Evolutionary conservation across 2,329 filamentous ascomycete genomes (phyloP), one percentile per base, ranked within the genome.

Genomic region (Cladophialophora exuberans): DNA sequence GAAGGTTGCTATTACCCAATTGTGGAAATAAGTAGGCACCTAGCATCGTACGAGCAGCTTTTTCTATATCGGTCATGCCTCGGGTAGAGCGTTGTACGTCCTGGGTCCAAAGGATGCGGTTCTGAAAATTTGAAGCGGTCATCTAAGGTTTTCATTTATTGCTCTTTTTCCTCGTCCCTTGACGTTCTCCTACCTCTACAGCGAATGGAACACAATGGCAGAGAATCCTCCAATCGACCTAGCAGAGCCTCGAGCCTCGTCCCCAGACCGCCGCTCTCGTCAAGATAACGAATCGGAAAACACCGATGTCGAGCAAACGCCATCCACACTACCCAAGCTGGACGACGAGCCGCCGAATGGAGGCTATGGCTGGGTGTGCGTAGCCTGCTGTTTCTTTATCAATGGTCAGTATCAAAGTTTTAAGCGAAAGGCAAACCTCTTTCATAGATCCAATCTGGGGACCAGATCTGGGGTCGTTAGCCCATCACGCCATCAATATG

Each of bases 291-390:
- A 39, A 39, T 56, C 60, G 11, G 54, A 57, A 36, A 43, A 44
- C n/a, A 52, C 47, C 17, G 52, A 63, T 20, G 10, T 62, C 30
- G 61, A 63, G 25, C 46, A 52, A 9, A 26, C 51, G 15, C 43
- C 54, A 9, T 45, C 52, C 15, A 48, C 53, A 6, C 49, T 55
- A 7, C 55, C 51, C 15, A 61, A 61, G 42, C 15, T 58, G 6
- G 58, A 61, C 23, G 72, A 73, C 52, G 61, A 57, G 17, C 69
- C 72, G 26, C 75, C 75, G 33, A 81, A 85, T 62, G 82, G 82
- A 35, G 82, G 83, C 18, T 85, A 83, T 71, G 82, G 83, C 56
- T 85, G 83, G 82, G 76, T 84, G 18, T 83, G 83, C 50, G 79
- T 83, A n/a, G 64, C 73, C 2, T 77, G 75, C 33, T 73, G 79